Evolutionary conservation across 83 land plant genomes (phyloP).

Genomic region (Isoetes engelmannii): DNA sequence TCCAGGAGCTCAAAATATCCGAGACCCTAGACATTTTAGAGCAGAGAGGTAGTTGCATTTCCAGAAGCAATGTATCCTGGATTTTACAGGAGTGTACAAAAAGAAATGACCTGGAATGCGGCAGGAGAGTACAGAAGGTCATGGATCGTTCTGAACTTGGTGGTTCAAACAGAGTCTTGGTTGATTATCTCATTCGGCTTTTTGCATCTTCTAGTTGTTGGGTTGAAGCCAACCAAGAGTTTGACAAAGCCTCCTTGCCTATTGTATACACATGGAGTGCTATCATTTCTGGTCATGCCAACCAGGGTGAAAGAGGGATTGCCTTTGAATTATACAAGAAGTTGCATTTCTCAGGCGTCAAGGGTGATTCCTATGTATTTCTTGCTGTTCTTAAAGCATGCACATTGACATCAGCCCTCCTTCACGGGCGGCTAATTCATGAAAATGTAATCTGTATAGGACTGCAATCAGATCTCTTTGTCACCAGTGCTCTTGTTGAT

Average conservation of each 20-base stretch:
- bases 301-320: background rate
- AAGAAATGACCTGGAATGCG: too few species aligned
- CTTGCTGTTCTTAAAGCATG: slow-evolving; percentile 38
- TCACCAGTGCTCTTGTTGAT: background rate
- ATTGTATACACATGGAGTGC: slow-evolving; percentile 14
- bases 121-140: too few species aligned
- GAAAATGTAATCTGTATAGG: background rate
- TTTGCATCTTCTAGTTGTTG: slow-evolving; percentile 6
- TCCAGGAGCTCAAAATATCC: too few species aligned
- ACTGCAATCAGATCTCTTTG: background rate
- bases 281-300: slow-evolving; percentile 3
- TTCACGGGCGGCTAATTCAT: slow-evolving; percentile 16
- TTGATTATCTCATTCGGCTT: slow-evolving; percentile 14
- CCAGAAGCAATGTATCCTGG: too few species aligned
- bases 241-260: background rate
- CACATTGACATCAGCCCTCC: slow-evolving; percentile 3
- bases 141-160: too few species aligned
- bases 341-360: background rate
- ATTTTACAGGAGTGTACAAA: too few species aligned
- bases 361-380: slow-evolving; percentile 22
- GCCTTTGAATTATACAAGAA: slow-evolving; percentile 6
- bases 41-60: too few species aligned
- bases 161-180: background rate
- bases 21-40: too few species aligned
- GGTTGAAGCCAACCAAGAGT: slow-evolving; percentile 5